Evolutionary conservation across 1,284 basidiomycete genomes (phyloP), one percentile per base, ranked within the genome.

Genomic region (Flammula alnicola): DNA sequence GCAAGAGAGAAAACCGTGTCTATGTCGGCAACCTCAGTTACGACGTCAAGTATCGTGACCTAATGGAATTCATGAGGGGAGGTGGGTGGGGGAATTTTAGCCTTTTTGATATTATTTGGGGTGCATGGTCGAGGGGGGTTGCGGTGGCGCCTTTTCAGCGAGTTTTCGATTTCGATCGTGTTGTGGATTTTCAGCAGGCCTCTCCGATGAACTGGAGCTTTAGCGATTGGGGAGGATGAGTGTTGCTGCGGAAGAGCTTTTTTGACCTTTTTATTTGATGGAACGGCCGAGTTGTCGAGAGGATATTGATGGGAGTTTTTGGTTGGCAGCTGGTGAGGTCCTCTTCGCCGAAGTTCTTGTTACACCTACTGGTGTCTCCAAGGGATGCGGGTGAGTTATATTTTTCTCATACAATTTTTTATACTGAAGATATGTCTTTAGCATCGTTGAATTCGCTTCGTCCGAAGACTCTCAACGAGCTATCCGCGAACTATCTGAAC

Each of bases 61-160:
- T 98, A 75, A 93, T 95, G 83, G 91, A 95, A 86, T 96, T 95
- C 70, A 95, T 96, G 93, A 83, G 89, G 86, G 91, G 92, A 94
- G 94, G 95, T 97, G 91, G 87, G 94, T 95, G 75, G 84, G 83
- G 83, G 84, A 79, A 79, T 81, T 75, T 80, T 56, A 74, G 72
- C 73, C 73, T 72, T 77, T 76, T 74, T 54, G 52, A 42, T 54
- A 70, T 74, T 70, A 55, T 59, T 39, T 44, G 45, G 48, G 49
- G 42, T 25, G 66, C 66, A 57, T 65, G 54, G 54, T 54, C 55
- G 14, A 30, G 19, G 51, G 49, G 51, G 47, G 38, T 47, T 52
- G 43, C 49, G 47, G 42, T 53, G 54, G 47, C 17, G 29, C 14
- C 35, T 32, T 46, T 45, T 27, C 27, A 44, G 12, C 23, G 44